Evolutionary conservation across 495 filamentous ascomycete species (phyloP).

Genomic region (Aspergillus steynii): DNA sequence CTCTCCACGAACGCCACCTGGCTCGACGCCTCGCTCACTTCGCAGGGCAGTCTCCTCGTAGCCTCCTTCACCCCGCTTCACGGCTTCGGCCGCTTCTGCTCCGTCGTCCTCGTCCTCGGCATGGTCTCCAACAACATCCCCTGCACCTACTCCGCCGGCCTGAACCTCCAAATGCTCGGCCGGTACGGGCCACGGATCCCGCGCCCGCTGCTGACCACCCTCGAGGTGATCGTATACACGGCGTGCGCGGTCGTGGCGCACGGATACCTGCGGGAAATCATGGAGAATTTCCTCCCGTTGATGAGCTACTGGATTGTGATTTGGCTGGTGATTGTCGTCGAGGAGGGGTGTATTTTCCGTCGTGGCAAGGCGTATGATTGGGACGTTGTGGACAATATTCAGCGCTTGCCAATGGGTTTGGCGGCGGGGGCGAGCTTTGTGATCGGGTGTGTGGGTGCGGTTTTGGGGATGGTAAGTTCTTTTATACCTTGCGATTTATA

Average conservation of each 20-base stretch:
- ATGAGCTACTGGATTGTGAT: slow-evolving; percentile 63
- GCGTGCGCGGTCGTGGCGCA: slow-evolving; percentile 56
- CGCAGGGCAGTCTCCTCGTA: slow-evolving; percentile 62
- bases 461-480: slow-evolving; percentile 60
- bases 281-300: slow-evolving; percentile 58
- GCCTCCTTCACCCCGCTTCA: slow-evolving; percentile 56
- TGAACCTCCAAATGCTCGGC: slow-evolving; percentile 63
- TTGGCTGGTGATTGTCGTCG: slow-evolving; percentile 51
- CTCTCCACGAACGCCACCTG: slow-evolving; percentile 48
- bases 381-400: slow-evolving; percentile 53
- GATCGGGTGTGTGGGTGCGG: slow-evolving; percentile 62
- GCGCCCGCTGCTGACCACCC: slow-evolving; percentile 50
- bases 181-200: slow-evolving; percentile 45
- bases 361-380: slow-evolving; percentile 52
- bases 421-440: slow-evolving; percentile 59
- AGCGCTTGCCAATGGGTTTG: slow-evolving; percentile 55
- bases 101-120: slow-evolving; percentile 62
- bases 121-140: slow-evolving; percentile 66
- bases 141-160: slow-evolving; percentile 59
- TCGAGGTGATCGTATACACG: slow-evolving; percentile 53
- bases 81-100: slow-evolving; percentile 64
- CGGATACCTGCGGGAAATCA: slow-evolving; percentile 53
- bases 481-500: too few relatives aligned
- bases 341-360: slow-evolving; percentile 56
- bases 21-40: slow-evolving; percentile 51